Evolutionary conservation across 306 rosid species (phyloP), one percentile per base, ranked within the genome.

Genomic region (Styphnolobium japonicum): DNA sequence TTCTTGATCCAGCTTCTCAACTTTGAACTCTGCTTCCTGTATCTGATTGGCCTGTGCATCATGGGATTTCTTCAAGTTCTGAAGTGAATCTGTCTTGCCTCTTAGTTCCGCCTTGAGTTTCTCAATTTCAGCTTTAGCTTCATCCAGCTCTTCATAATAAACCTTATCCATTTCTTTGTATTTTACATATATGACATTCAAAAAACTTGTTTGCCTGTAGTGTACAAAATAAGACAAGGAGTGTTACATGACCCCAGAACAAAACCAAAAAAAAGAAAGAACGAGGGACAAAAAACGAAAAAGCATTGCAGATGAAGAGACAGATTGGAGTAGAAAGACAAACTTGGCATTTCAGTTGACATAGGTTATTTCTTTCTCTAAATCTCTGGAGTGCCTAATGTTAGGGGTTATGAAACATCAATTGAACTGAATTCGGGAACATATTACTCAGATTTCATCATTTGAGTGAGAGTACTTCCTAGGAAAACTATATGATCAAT

Each of bases 91-190:
- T 45, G 78, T 76, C 80, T 92, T 87, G 60, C 71, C 79, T 83
- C 87, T 81, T 56, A 75, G 81, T 81, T 90, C 91, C 67, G 19
- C 82, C 68, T 53, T 83, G 60, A 91, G 89, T 85, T 73, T 91
- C 86, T 86, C 90, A 43, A 87, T 87, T 82, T 92, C 87, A 29
- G 80, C 86, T 81, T 86, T 90, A 64, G 89, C 91, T 43, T 88
- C 89, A 55, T 86, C 91, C 7, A 87, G 84, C 83, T 92, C 93
- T 85, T 80, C 87, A 71, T 78, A 77, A 71, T 78, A 77, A 71
- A 83, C 79, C 60, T 63, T 85, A 39, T 77, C 90, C 97, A 92
- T 92, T 25, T 73, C 78, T 79, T 46, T 73, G 33, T 57, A 37
- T 46, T 57, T 71, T 71, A 56, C 73, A 36, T 52, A 29, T 40